phyloP scores from a whole-genome alignment of 2,329 filamentous ascomycete species.

The Alternaria sp. region DNA sequence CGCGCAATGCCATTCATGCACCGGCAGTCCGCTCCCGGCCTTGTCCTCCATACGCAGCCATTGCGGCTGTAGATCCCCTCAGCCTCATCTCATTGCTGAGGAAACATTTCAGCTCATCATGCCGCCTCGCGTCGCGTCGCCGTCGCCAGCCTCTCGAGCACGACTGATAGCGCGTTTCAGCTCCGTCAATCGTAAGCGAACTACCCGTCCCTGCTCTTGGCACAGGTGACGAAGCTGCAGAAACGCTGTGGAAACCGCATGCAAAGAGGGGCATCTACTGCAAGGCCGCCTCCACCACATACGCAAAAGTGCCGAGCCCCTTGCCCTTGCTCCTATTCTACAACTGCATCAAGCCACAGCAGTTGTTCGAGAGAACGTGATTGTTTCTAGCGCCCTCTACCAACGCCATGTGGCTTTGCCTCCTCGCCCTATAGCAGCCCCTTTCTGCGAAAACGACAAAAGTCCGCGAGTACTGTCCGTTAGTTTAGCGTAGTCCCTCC shows the following conservation, averaged over 20 bases:
- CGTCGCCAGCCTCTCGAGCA: conserved; percentile 16
- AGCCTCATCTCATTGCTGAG: conserved; percentile 8
- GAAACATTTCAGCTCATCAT: not conserved
- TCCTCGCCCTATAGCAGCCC: conserved; percentile 7
- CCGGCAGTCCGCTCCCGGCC: conserved; percentile 6
- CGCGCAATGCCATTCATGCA: conserved; percentile 12
- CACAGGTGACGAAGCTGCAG: conserved; percentile 23
- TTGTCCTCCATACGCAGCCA: not conserved
- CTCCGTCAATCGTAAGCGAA: conserved; percentile 27
- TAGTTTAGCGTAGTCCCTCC: not conserved
- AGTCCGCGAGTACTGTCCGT: not conserved
- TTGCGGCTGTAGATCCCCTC: conserved; percentile 8
- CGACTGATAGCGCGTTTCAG: conserved; percentile 34
- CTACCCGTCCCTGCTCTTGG: conserved; percentile 13
- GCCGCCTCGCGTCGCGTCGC: not conserved
- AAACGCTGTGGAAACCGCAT: not conserved
- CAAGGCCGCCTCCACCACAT: conserved; percentile 6
- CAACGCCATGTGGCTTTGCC: conserved; percentile 8
- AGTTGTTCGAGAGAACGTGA: not conserved
- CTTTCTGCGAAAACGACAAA: conserved; percentile 7
- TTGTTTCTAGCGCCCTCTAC: conserved; percentile 13
- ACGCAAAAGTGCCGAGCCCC: conserved; percentile 6
- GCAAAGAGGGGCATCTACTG: conserved; percentile 13
- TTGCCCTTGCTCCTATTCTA: conserved; percentile 11
- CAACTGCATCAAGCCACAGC: conserved; percentile 5